Base-by-base conservation (phyloP, 805 yeast species). In the Zygoascus flipseniorum region DNA sequence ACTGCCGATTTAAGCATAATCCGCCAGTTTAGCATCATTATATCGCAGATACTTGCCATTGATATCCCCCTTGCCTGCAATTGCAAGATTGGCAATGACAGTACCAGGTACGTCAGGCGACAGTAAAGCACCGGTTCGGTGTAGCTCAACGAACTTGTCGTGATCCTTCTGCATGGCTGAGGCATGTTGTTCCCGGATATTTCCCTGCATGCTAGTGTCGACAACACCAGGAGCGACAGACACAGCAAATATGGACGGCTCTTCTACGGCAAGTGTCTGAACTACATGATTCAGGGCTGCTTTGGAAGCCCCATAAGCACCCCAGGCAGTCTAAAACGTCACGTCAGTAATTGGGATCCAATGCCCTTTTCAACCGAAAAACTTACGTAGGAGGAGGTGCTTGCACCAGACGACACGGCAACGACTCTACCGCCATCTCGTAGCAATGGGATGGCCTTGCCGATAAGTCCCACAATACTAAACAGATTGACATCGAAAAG, bases 171-270 rank as follows among this genome's bases (percentile, higher is more conserved):
- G 19, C 47, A 43, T 43, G 9, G 35, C 28, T 5, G 23, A 16
- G 9, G n/a, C 46, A 42, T 49, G 52, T 5, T 18, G 9, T 16
- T 80, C 84, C 61, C 98, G 80, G 54, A 92, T 89, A 52, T 81
- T 83, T 8, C 59, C 66, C 70, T 93, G 98, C 98, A 93, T 92
- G 19, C 73, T 73, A 0, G 99, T 92, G 65, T 88, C 88, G 1
- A 93, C 97, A 1, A 89, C 95, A 3, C 99, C 98, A 0, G 98
- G 98, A 0, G 96, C 97, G 23, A 93, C 76, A 0, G 97, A 75
- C 10, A 89, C 70, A 2, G 85, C 73, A 37, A 71, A 68, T n/a
- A 89, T 69, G 0, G 71, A 74, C 1, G 75, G 71, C 64, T 86
- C 89, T 62, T 89, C 97, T 5, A 70, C 72, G 0, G 87, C 84